Evolutionary conservation across 2,329 filamentous ascomycete genomes (phyloP).

Genomic region (Microthyrium microscopicum): DNA sequence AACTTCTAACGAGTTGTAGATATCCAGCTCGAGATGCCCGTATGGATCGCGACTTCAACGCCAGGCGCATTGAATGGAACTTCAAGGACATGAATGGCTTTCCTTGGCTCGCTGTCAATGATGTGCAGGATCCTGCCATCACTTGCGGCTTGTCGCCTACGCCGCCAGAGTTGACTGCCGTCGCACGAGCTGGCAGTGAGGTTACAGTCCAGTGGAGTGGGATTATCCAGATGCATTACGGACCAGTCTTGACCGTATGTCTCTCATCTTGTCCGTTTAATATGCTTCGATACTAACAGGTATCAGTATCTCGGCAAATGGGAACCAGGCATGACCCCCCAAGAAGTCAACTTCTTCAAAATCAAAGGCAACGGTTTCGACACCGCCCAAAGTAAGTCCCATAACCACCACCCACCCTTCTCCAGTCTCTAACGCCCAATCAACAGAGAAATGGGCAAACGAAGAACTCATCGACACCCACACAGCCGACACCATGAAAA

Average conservation of each 20-base stretch:
- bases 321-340: not conserved
- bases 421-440: too few relatives aligned
- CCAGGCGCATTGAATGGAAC: slow-evolving; percentile 4
- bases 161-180: not conserved
- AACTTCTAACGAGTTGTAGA: too few relatives aligned
- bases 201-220: slow-evolving; percentile 4
- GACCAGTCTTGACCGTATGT: slow-evolving; percentile 4
- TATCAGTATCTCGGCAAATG: slow-evolving; percentile 2
- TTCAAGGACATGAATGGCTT: slow-evolving; percentile 1
- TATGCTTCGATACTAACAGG: not conserved
- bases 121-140: not conserved
- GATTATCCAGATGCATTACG: slow-evolving; percentile 1
- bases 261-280: not conserved
- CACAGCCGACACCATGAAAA: not conserved
- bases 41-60: not conserved
- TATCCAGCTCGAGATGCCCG: slow-evolving; percentile 3
- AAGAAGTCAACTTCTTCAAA: slow-evolving; percentile 6
- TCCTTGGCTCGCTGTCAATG: not conserved
- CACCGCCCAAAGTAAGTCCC: not conserved
- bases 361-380: slow-evolving; percentile 3
- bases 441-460: slow-evolving; percentile 5
- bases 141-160: slow-evolving; percentile 3
- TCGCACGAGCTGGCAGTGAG: not conserved
- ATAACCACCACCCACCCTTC: too few relatives aligned
- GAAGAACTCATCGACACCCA: slow-evolving; percentile 1